phyloP scores from a whole-genome alignment of 768 basidiomycete species.

The Tylopilus subfusipes region DNA sequence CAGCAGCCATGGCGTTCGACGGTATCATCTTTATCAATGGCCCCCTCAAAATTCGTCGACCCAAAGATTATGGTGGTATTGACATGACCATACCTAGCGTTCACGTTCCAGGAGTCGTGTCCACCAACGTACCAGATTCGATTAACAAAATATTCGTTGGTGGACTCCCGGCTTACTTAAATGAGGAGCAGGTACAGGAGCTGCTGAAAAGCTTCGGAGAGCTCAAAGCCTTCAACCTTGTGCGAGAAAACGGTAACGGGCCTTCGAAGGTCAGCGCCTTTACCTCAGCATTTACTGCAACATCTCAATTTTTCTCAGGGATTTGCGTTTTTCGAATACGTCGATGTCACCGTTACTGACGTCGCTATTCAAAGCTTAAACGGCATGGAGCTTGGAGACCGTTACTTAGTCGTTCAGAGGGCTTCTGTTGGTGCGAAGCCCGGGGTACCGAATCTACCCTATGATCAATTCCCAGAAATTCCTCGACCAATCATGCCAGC shows the following conservation, averaged over 20 bases:
- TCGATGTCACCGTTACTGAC: conserved; percentile 84
- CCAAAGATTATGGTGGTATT: conserved; percentile 91
- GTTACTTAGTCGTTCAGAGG: conserved; percentile 92
- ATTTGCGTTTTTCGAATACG: conserved; percentile 99
- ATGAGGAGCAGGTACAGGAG: conserved; percentile 99
- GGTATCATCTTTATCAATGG: conserved; percentile 94
- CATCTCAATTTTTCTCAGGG: conserved; percentile 51
- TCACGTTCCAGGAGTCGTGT: conserved; percentile 94
- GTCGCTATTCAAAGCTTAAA: conserved; percentile 94
- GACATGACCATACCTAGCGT: conserved; percentile 60
- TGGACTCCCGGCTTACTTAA: conserved; percentile 90
- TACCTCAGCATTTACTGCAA: background rate
- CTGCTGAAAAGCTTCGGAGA: conserved; percentile 96
- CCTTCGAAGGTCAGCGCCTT: conserved; percentile 67
- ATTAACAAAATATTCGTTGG: conserved; percentile 98
- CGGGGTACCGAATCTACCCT: conserved; percentile 62
- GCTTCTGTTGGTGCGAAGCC: conserved; percentile 92
- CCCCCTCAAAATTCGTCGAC: conserved; percentile 95
- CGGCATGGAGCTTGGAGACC: conserved; percentile 97
- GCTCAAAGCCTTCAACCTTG: conserved; percentile 95
- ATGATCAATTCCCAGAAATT: conserved; percentile 79
- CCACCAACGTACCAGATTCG: conserved; percentile 94
- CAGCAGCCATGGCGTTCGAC: conserved; percentile 95
- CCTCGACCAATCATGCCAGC: conserved; percentile 88
- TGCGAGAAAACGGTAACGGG: conserved; percentile 88